A percentile compares a stretch with the other conserved stretches of the same genome.
Evolutionary conservation across 2,329 filamentous ascomycete genomes (phyloP).

Genomic region (Arthrobotrys sinensis): DNA sequence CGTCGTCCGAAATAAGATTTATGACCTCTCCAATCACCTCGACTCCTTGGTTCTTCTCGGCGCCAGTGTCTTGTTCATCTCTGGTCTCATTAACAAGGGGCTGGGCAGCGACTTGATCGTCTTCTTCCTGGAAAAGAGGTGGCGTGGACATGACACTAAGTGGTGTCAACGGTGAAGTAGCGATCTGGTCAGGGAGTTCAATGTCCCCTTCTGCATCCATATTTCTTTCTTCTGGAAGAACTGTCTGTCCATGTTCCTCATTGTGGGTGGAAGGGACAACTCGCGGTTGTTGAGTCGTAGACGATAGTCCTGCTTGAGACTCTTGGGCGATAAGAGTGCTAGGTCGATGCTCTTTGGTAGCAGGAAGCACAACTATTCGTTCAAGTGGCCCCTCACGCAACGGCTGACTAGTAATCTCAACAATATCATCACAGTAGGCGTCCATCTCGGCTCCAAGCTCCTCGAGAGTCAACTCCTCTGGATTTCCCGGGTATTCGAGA

Average conservation of each 20-base stretch:
- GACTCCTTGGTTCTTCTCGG: too few species aligned
- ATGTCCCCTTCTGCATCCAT: background rate
- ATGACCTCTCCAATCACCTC: too few species aligned
- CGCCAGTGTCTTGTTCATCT: too few species aligned
- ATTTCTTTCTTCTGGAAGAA: background rate
- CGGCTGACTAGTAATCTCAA: background rate
- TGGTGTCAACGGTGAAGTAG: conserved; percentile 25
- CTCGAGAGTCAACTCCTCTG: conserved; percentile 13
- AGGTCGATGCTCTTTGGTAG: too few species aligned
- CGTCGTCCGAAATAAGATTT: too few species aligned
- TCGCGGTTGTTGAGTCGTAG: too few species aligned
- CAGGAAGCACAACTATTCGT: too few species aligned
- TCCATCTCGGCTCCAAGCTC: conserved; percentile 33
- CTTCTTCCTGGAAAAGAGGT: background rate
- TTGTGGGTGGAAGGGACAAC: too few species aligned
- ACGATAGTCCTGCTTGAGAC: too few species aligned
- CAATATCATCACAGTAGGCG: background rate
- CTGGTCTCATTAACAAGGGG: background rate
- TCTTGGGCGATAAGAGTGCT: too few species aligned
- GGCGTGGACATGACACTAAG: conserved; percentile 35
- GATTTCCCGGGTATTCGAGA: conserved; percentile 15
- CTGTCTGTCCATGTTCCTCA: too few species aligned
- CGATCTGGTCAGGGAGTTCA: background rate
- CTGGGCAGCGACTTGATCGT: background rate
- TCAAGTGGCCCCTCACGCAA: background rate